Percentiles rank a stretch among this genome's conserved stretches.
phyloP scores from a whole-genome alignment of 805 yeast genomes.

The Candida dajiaensis region DNA sequence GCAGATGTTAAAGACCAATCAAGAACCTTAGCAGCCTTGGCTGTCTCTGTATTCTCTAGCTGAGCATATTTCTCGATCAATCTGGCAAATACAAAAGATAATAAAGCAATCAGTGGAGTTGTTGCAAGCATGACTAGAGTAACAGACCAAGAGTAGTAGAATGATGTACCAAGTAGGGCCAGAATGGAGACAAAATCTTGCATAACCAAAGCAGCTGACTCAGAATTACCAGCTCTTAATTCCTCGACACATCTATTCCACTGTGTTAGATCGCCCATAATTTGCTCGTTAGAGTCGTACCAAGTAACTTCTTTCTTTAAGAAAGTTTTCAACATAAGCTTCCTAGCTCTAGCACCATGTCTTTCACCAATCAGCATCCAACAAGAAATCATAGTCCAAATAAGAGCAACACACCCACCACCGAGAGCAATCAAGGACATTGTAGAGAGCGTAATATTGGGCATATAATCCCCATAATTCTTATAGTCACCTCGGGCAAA shows the following conservation, averaged over 20 bases:
- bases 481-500: conserved; percentile 29
- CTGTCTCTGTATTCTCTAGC: conserved; percentile 50
- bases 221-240: conserved; percentile 59
- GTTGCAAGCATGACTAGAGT: conserved; percentile 73
- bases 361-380: conserved; percentile 74
- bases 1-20: conserved; percentile 67
- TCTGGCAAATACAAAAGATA: conserved; percentile 46
- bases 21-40: conserved; percentile 51
- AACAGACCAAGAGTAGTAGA: conserved; percentile 79
- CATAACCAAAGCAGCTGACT: conserved; percentile 51
- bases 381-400: conserved; percentile 48
- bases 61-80: conserved; percentile 43
- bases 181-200: conserved; percentile 48
- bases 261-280: conserved; percentile 62
- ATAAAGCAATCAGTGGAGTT: conserved; percentile 56
- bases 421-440: conserved; percentile 42
- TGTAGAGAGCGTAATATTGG: conserved; percentile 32
- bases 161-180: conserved; percentile 56
- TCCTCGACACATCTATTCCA: conserved; percentile 73
- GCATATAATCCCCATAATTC: conserved; percentile 27
- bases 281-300: conserved; percentile 52
- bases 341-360: conserved; percentile 55
- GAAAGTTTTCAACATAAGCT: conserved; percentile 36
- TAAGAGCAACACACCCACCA: conserved; percentile 34
- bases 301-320: conserved; percentile 46